Evolutionary conservation across 2,329 filamentous ascomycete species (phyloP).

Genomic region (Fusarium sarcochroum): DNA sequence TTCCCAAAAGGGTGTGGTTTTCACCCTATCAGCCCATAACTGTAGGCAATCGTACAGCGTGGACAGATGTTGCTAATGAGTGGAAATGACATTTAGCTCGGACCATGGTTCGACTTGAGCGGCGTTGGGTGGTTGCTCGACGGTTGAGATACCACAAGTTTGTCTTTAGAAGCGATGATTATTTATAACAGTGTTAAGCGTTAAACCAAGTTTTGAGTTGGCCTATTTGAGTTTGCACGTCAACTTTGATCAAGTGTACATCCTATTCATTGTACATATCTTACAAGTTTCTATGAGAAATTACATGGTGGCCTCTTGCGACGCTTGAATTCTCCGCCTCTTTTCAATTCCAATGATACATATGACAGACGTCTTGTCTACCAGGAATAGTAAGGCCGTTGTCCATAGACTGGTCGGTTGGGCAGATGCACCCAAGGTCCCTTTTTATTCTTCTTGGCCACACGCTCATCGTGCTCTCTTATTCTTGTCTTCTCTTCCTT

Average conservation of each 20-base stretch:
- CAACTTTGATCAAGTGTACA: constrained; percentile 44
- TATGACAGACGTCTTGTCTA: constrained; percentile 59
- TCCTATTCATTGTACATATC: constrained; percentile 55
- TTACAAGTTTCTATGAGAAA: constrained; percentile 50
- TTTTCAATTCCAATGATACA: constrained; percentile 13
- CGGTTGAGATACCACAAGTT: constrained; percentile 16
- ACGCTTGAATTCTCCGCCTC: constrained; percentile 13
- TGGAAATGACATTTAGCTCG: constrained; percentile 2
- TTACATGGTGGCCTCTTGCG: constrained; percentile 28
- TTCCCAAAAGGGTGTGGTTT: neutral
- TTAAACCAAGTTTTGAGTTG: neutral
- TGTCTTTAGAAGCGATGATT: constrained; percentile 4
- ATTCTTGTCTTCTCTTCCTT: constrained; percentile 96
- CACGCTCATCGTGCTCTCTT: constrained; percentile 81
- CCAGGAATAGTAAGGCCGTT: constrained; percentile 94
- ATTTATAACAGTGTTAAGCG: neutral
- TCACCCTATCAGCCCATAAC: neutral
- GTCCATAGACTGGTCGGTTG: constrained; percentile 84
- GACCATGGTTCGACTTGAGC: constrained; percentile 8
- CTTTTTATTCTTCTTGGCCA: constrained; percentile 79
- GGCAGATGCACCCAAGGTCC: constrained; percentile 91
- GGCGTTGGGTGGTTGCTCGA: constrained; percentile 20
- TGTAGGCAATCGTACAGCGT: neutral
- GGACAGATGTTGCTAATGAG: constrained; percentile 6
- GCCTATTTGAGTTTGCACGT: neutral